These are phyloP conservation scores for cucumber (Cucumis sativus) DNA, from an alignment of 306 rosid species.

Conservation along the genomic window DNA sequence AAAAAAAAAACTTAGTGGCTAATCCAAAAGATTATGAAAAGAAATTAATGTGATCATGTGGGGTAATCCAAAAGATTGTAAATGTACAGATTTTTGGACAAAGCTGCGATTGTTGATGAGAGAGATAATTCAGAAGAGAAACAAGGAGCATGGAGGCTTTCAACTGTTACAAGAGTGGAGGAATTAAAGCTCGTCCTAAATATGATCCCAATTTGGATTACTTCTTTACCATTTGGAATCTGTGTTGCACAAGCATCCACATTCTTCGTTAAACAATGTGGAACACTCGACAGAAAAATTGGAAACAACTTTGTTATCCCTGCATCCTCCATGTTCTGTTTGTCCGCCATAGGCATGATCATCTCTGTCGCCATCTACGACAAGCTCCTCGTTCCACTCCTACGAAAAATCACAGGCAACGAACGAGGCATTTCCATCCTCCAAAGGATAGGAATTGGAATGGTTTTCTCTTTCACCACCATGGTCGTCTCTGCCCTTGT, in stretches of 20 bases:
- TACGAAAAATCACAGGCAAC: conserved; percentile 44
- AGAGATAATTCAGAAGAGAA: conserved; percentile 21
- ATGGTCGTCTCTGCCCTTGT: conserved; percentile 60
- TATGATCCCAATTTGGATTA: conserved; percentile 77
- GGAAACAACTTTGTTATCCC: conserved; percentile 42
- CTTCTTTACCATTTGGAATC: conserved; percentile 59
- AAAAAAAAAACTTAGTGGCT: too few relatives aligned
- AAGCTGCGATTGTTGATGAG: conserved; percentile 57
- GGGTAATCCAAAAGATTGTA: neutral
- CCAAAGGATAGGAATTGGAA: conserved; percentile 77
- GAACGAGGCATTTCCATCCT: conserved; percentile 90
- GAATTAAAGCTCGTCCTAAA: conserved; percentile 81
- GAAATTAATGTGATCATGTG: neutral
- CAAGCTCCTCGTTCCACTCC: conserved; percentile 49
- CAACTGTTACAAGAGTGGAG: conserved; percentile 62
- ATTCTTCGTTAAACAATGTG: conserved; percentile 76
- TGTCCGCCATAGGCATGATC: conserved; percentile 64
- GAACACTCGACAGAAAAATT: conserved; percentile 31
- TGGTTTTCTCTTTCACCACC: conserved; percentile 39
- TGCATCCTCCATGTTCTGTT: conserved; percentile 54
- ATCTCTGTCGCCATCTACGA: conserved; percentile 57
- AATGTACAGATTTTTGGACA: conserved; percentile 64
- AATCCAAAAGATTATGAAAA: neutral
- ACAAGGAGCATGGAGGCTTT: conserved; percentile 55
- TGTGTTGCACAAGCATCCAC: conserved; percentile 66